These are phyloP conservation scores for Halophytophthora batemanensis DNA, from an alignment of 352 stramenopile species.

Conservation along the genomic window DNA sequence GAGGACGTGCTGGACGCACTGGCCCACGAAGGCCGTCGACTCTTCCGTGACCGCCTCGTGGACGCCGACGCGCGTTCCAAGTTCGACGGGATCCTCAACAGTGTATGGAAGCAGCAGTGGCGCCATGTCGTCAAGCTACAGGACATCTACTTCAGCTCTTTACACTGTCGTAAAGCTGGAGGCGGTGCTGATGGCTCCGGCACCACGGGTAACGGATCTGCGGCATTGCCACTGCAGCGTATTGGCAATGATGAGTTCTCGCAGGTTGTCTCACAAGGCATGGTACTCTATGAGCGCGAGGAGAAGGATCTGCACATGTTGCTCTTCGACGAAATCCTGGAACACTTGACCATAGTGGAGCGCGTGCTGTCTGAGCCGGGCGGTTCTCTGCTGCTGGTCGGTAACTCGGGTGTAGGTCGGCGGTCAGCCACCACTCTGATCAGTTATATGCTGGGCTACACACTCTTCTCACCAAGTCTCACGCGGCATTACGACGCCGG, in stretches of 20 bases:
- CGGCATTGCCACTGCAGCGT: constrained; percentile 40
- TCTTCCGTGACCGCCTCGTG: constrained; percentile 92
- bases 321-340: constrained; percentile 92
- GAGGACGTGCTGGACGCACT: constrained; percentile 92
- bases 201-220: constrained; percentile 1
- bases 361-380: constrained; percentile 82
- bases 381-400: constrained; percentile 89
- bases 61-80: constrained; percentile 66
- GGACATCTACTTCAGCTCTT: constrained; percentile 85
- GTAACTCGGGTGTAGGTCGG: constrained; percentile 84
- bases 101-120: constrained; percentile 85
- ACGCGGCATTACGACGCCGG: constrained; percentile 69
- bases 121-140: constrained; percentile 74
- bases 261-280: constrained; percentile 80
- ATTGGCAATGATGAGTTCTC: constrained; percentile 84
- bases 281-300: constrained; percentile 94
- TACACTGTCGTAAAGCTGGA: constrained; percentile 45
- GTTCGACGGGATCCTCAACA: constrained; percentile 86
- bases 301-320: constrained; percentile 92
- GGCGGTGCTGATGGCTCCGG: constrained; percentile 16
- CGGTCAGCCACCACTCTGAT: constrained; percentile 81
- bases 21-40: constrained; percentile 81
- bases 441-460: constrained; percentile 90
- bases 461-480: constrained; percentile 75
- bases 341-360: constrained; percentile 90